Evolutionary conservation across 208 protist genomes (phyloP), one percentile per base, ranked within the genome.

Genomic region (Porcisia hertigi): DNA sequence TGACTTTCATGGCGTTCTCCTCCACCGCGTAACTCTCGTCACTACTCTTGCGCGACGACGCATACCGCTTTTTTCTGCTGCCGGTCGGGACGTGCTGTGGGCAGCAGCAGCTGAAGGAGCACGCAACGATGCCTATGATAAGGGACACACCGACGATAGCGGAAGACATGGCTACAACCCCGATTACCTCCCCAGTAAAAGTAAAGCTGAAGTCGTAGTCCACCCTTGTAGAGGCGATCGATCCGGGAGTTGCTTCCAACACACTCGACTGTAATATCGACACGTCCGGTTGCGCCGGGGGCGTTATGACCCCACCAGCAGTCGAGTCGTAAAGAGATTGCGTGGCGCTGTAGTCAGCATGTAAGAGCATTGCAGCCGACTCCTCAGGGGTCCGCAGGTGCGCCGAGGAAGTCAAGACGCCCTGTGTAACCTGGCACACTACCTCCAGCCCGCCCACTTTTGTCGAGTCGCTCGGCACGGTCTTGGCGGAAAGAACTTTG

Each of bases 91-190:
- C 36, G 69, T 58, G 36, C 45, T 65, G 3, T 2, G 45, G 72
- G 77, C 84, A 88, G 73, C 76, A 88, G 80, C 73, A 85, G 72
- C 73, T 57, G 63, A 25, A 57, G 9, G 45, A 12, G 30, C 63
- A 39, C 14, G 65, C 23, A 8, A 88, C 25, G 49, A 88, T 43
- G 64, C 79, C 53, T 25, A 55, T 49, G 47, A 85, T 34, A n/a
- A 88, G 20, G 25, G 73, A 76, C 20, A 85, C 52, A 47, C 80
- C 64, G 54, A 74, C 72, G 23, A 85, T 73, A 12, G 65, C n/a
- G 62, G 75, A 66, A 1, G 70, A 49, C 80, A 85, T 88, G n/a
- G 78, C 39, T 66, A 88, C 83, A 59, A 88, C 73, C n/a, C 74
- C 80, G 18, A 85, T 18, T 23, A 59, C 55, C 11, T 25, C 30